Evolutionary conservation across 2,329 filamentous ascomycete genomes (phyloP).

Genomic region (Penicillium sp.): DNA sequence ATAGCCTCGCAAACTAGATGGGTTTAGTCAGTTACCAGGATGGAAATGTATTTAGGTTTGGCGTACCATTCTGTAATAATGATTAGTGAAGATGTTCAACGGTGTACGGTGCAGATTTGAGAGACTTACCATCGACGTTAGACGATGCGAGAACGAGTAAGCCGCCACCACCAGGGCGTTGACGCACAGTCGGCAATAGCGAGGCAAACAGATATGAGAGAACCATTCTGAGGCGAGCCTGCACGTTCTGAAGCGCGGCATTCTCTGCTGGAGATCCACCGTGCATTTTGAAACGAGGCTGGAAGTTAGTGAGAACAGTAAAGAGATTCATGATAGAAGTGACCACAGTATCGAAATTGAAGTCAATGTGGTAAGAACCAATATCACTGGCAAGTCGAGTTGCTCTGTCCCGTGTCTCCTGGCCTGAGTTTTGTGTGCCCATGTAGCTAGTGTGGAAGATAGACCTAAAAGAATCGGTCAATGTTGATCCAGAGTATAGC

Average conservation of each 20-base stretch:
- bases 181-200: conserved; percentile 60
- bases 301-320: conserved; percentile 58
- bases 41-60: not conserved
- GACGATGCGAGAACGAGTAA: conserved; percentile 67
- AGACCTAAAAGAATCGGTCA: not conserved
- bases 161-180: conserved; percentile 56
- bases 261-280: conserved; percentile 64
- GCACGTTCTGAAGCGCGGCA: conserved; percentile 66
- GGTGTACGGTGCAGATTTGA: not conserved
- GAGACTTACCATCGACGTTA: conserved; percentile 56
- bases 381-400: conserved; percentile 60
- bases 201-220: conserved; percentile 65
- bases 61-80: conserved; percentile 30
- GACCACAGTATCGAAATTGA: conserved; percentile 71
- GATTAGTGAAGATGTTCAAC: not conserved
- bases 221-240: conserved; percentile 67
- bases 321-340: conserved; percentile 62
- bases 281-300: conserved; percentile 62
- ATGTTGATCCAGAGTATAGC: not conserved
- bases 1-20: conserved; percentile 46
- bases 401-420: conserved; percentile 67
- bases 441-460: conserved; percentile 68
- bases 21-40: conserved; percentile 21
- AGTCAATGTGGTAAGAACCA: conserved; percentile 69
- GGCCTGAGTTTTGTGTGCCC: conserved; percentile 67